A percentile compares a stretch with the other conserved stretches of the same genome.
Conservation (phyloP, 371 early-diverging fungal species). For the Lichtheimia ornata region DNA sequence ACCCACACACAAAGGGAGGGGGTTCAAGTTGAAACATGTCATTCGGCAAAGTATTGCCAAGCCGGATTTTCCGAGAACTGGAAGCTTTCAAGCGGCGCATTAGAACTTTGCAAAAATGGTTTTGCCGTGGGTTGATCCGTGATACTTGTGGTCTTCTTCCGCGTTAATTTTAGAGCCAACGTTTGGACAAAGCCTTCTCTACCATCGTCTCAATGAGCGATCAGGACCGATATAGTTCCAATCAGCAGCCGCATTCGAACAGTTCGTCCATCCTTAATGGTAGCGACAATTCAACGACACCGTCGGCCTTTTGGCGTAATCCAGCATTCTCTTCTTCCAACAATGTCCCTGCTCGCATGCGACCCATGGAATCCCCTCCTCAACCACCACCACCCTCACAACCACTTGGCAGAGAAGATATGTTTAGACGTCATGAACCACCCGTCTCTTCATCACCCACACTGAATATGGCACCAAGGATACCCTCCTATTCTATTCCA, state of each 20-base stretch:
- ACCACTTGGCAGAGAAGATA: conserved; percentile 3
- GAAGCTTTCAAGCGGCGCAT: too few relatives aligned
- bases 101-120: too few relatives aligned
- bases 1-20: too few relatives aligned
- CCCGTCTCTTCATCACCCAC: not conserved
- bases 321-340: not conserved
- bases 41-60: too few relatives aligned
- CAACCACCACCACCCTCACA: too few relatives aligned
- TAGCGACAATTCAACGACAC: conserved; percentile 2
- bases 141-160: too few relatives aligned
- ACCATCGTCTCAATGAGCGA: not conserved
- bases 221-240: conserved; percentile 9
- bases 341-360: conserved; percentile 7
- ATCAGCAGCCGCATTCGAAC: conserved; percentile 20
- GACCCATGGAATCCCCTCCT: conserved; percentile 2
- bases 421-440: conserved; percentile 8
- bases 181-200: too few relatives aligned
- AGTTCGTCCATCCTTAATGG: conserved; percentile 2
- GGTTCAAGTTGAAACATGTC: too few relatives aligned
- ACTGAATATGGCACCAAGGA: too few relatives aligned
- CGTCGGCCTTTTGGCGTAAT: conserved; percentile 14
- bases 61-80: not conserved
- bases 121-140: too few relatives aligned
- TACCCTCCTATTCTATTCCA: too few relatives aligned
- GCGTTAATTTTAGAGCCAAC: too few relatives aligned